Evolutionary conservation across 2,329 filamentous ascomycete genomes (phyloP), one percentile per base, ranked within the genome.

Genomic region (Colletotrichum sp.): DNA sequence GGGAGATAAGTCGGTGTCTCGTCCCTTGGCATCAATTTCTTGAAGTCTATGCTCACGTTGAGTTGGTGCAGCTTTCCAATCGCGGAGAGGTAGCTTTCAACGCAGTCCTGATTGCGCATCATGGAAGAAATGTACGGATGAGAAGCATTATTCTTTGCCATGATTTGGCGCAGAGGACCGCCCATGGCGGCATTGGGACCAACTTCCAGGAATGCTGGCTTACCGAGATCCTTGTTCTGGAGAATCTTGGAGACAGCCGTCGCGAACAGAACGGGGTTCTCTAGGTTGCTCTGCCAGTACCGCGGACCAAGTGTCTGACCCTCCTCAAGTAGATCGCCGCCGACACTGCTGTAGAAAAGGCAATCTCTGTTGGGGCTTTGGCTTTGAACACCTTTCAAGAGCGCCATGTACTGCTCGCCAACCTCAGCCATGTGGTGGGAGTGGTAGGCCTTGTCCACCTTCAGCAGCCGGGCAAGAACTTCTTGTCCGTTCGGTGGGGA

Each of bases 211-310:
- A 79, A 71, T 2, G 75, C 68, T 2, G 68, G 49, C 28, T 62
- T 62, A 3, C 21, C 34, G 1, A 55, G n/a, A 4, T 60, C n/a
- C 32, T 34, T 49, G 36, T 55, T 13, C 9, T 55, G 15, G 12
- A 68, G 49, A 21, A 59, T 59, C 3, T 32, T 76, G 9, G 84
- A 82, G 6, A 85, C 80, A 8, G 82, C 84, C 62, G 86, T 28
- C 71, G 88, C 87, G 76, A 89, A 89, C 5, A 82, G 81, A 1
- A 89, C 85, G 0, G 86, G 81, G 12, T 81, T 81, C 2, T 83
- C 83, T 7, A 87, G 78, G 65, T 87, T 87, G 12, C 84, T 83
- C 1, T 88, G 85, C 87, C 88, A 89, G 80, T 89, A 88, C 16
- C 18, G 8, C 6, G 65, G 18, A 16, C 36, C 65, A 10, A 68